Conservation (phyloP, 768 basidiomycete species). For the Lactifluus rugatus region DNA sequence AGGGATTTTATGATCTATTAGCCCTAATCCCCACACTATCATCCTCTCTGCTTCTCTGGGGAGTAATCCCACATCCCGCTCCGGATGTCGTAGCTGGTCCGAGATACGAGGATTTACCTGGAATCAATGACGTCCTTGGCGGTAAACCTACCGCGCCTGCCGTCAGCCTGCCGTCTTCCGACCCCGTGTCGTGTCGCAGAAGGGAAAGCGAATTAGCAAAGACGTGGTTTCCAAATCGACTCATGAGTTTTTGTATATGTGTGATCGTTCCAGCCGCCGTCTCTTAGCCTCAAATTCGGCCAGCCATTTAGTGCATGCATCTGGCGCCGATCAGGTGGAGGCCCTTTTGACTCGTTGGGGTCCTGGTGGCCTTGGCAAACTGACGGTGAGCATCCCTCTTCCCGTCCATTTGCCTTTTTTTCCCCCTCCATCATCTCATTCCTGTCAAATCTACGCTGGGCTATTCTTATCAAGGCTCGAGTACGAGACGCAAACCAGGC, state of each 20-base stretch:
- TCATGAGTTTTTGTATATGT: constrained; percentile 75
- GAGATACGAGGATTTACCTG: constrained; percentile 52
- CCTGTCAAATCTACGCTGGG: constrained; percentile 74
- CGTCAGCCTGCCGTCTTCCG: constrained; percentile 27
- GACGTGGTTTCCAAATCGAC: constrained; percentile 83
- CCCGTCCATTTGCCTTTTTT: constrained; percentile 9
- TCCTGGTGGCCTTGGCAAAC: constrained; percentile 78
- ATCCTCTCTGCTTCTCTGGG: constrained; percentile 57
- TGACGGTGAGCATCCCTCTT: constrained; percentile 53
- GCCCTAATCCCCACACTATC: constrained; percentile 60
- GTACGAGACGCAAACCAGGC: constrained; percentile 59
- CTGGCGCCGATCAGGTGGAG: constrained; percentile 81
- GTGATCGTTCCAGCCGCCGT: constrained; percentile 12
- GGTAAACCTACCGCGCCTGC: constrained; percentile 7
- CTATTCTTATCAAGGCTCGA: constrained; percentile 74
- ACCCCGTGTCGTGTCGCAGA: constrained; percentile 31
- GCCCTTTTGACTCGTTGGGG: constrained; percentile 83
- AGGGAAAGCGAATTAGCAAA: constrained; percentile 65
- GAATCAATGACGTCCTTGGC: constrained; percentile 25
- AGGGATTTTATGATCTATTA: constrained; percentile 83
- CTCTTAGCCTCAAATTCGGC: constrained; percentile 20
- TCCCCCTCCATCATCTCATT: constrained; percentile 18
- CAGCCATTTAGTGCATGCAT: constrained; percentile 86
- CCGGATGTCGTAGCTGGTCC: constrained; percentile 48
- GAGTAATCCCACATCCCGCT: constrained; percentile 27